Evolutionary conservation across 257 asterid species (phyloP).

Genomic region (Solanum habrochaites): DNA sequence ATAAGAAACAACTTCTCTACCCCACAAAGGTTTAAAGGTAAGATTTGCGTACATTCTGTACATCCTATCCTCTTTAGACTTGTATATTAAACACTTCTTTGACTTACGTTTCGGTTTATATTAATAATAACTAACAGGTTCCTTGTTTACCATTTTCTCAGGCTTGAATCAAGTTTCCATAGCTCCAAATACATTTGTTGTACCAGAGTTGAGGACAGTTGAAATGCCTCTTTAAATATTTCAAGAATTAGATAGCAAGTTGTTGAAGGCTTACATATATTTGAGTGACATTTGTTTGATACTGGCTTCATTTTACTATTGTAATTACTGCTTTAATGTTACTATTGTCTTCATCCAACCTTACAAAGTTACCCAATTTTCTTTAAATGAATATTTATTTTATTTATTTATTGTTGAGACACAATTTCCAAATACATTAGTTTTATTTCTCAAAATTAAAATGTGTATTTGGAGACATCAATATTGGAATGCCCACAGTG

Average conservation of each 20-base stretch:
- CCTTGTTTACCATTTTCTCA: not conserved
- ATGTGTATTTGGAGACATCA: not conserved
- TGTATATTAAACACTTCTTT: not conserved
- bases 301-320: not conserved
- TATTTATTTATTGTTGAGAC: not conserved
- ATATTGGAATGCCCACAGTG: not conserved
- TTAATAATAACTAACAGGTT: not conserved
- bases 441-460: not conserved
- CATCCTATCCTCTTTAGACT: not conserved
- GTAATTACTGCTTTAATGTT: not conserved
- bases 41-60: not conserved
- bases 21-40: not conserved
- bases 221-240: not conserved
- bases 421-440: not conserved
- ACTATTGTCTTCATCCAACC: not conserved
- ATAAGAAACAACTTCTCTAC: not conserved
- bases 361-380: not conserved
- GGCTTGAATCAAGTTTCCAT: not conserved
- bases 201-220: constrained; percentile 1
- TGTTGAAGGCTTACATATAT: not conserved
- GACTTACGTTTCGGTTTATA: not conserved
- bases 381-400: not conserved
- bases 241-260: not conserved
- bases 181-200: not conserved
- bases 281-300: not conserved